Evolutionary conservation across 2,329 filamentous ascomycete species (phyloP), one percentile per base, ranked within the genome.

Genomic region (Sarocladiaceae sp.): DNA sequence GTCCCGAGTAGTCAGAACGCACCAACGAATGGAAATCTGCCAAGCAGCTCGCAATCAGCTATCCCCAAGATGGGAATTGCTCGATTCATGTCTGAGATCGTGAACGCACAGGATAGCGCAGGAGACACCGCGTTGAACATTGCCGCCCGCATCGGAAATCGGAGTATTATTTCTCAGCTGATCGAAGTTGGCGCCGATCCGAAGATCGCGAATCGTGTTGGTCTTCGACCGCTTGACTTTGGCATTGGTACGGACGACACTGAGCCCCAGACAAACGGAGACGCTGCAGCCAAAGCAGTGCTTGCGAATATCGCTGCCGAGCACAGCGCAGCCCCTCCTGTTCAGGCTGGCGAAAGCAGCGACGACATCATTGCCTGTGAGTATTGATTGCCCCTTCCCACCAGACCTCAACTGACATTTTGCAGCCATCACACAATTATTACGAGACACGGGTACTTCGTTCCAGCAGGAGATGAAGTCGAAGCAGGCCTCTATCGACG

Each of bases 111-210:
- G 61, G 94, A 99, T 68, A 91, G 92, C 62, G 88, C 88, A 29
- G 94, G 94, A 1, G 96, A 99, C 64, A 99, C 94, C 0, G 94
- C 94, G 0, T 76, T 99, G 18, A 97, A 97, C 60, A 86, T 97
- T 56, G 94, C 93, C 2, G 92, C 94, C 2, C 81, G 94, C 55
- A 96, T 97, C 59, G 90, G 91, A 20, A 97, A 96, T 65, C 80
- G 88, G 52, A 95, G 90, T 61, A 96, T 99, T 60, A 96, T 97
- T 53, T 93, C 91, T n/a, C 94, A 99, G 65, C 76, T 99, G 28
- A 77, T 97, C 11, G 94, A 99, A 69, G 92, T 99, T 39, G 91
- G 93, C 53, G 94, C 94, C 1, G 91, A 97, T 66, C 87, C 91
- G n/a, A 84, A 87, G 51, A 92, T 97, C 62, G 82, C 90, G 5